phyloP scores from a whole-genome alignment of 2,329 filamentous ascomycete species.

The Ophiostoma populinum region DNA sequence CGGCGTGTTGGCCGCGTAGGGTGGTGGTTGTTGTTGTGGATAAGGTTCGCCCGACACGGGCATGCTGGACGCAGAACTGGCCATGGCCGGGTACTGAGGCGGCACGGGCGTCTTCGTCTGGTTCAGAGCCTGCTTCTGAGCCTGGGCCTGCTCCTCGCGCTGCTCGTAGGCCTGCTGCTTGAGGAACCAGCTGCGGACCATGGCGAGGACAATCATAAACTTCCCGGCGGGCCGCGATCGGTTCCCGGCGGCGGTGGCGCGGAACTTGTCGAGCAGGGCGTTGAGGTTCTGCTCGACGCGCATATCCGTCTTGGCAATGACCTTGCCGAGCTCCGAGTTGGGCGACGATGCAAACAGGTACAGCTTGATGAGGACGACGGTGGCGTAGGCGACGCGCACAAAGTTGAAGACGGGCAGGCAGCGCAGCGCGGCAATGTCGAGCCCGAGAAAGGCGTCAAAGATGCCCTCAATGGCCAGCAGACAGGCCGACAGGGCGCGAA shows the following conservation, averaged over 20 bases:
- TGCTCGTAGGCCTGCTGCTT: constrained; percentile 18
- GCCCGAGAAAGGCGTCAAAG: constrained; percentile 44
- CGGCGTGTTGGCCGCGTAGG: constrained; percentile 28
- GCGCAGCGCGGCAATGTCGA: constrained; percentile 41
- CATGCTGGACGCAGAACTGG: too few relatives aligned
- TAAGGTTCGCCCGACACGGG: too few relatives aligned
- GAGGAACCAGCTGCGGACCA: constrained; percentile 54
- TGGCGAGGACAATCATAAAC: constrained; percentile 51
- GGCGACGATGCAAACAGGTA: constrained; percentile 44
- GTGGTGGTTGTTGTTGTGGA: too few relatives aligned
- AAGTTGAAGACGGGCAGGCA: constrained; percentile 54
- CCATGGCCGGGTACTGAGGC: too few relatives aligned
- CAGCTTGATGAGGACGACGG: constrained; percentile 58
- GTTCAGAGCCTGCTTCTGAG: background rate
- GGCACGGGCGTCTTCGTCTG: too few relatives aligned
- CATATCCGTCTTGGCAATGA: constrained; percentile 52
- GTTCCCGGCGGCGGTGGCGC: constrained; percentile 42
- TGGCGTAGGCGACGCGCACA: constrained; percentile 53
- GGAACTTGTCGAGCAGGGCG: constrained; percentile 50
- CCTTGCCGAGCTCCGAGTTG: constrained; percentile 47
- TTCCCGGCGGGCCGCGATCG: constrained; percentile 49
- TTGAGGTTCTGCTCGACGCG: constrained; percentile 50
- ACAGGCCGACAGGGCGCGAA: constrained; percentile 50
- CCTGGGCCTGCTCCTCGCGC: background rate
- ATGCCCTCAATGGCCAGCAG: constrained; percentile 48